Evolutionary conservation across 495 filamentous ascomycete genomes (phyloP).

Genomic region (Extremus antarcticus): DNA sequence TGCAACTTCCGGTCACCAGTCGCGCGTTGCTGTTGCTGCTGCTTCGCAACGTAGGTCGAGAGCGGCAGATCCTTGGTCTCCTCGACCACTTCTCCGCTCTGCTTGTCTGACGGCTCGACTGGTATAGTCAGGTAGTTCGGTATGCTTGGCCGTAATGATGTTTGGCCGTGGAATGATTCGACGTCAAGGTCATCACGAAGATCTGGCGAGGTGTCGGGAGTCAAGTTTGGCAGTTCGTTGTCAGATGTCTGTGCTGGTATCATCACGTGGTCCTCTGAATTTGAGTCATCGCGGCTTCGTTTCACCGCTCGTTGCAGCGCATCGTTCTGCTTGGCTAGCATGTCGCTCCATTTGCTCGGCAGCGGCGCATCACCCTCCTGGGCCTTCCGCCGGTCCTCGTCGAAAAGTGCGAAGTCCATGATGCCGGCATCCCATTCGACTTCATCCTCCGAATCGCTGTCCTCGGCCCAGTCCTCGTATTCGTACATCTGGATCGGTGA

Average conservation of each 20-base stretch:
- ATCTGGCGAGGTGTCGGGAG: slow-evolving; percentile 15
- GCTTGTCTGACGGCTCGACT: not conserved
- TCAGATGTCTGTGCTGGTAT: not conserved
- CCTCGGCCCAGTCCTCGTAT: slow-evolving; percentile 10
- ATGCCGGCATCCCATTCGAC: slow-evolving; percentile 19
- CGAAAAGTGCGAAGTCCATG: slow-evolving; percentile 18
- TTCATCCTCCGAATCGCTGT: slow-evolving; percentile 7
- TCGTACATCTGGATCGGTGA: slow-evolving; percentile 10
- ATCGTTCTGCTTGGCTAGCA: slow-evolving; percentile 1
- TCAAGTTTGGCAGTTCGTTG: slow-evolving; percentile 9
- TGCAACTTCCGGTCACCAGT: not conserved
- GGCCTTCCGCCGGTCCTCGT: slow-evolving; percentile 8
- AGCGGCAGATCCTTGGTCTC: not conserved
- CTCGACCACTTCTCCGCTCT: not conserved
- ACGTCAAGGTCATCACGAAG: slow-evolving; percentile 14
- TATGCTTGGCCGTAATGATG: not conserved
- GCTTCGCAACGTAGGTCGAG: not conserved
- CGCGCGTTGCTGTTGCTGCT: not conserved
- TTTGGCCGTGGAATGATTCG: not conserved
- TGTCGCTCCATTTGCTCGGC: slow-evolving; percentile 4
- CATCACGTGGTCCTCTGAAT: not conserved
- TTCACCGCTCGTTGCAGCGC: slow-evolving; percentile 9
- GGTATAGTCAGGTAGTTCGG: slow-evolving; percentile 4
- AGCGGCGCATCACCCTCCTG: slow-evolving; percentile 1
- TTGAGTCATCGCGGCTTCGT: not conserved